phyloP scores from a whole-genome alignment of 805 yeast species.

The Jamesozyma jinghongensis region DNA sequence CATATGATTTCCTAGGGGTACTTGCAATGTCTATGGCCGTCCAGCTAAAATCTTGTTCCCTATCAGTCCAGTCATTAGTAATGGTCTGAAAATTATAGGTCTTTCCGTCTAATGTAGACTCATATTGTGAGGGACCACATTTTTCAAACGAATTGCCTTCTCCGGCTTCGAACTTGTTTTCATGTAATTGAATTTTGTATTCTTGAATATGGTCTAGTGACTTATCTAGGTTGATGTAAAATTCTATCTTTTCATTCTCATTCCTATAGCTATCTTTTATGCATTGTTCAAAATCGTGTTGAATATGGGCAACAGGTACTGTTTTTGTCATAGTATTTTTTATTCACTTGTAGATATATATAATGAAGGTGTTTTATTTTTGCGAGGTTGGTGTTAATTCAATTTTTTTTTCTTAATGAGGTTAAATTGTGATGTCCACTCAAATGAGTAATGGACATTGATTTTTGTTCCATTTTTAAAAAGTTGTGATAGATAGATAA shows the following conservation, averaged over 20 bases:
- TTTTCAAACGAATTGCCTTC: conserved; percentile 9
- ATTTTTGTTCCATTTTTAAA: too few species aligned
- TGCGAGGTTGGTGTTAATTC: too few species aligned
- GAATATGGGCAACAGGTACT: conserved; percentile 28
- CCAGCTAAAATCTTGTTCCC: conserved; percentile 9
- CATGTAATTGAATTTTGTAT: conserved; percentile 22
- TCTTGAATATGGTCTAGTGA: conserved; percentile 21
- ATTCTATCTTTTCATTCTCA: conserved; percentile 16
- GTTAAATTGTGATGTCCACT: too few species aligned
- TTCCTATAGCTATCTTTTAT: conserved; percentile 32
- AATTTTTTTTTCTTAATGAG: too few species aligned
- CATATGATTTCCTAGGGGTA: conserved; percentile 16
- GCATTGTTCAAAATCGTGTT: conserved; percentile 38
- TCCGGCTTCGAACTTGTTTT: conserved; percentile 12
- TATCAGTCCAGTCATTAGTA: conserved; percentile 1
- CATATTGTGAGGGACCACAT: conserved; percentile 5
- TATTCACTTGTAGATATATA: too few species aligned
- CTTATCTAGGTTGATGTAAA: conserved; percentile 33
- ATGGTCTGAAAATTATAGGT: conserved; percentile 9
- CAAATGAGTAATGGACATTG: too few species aligned
- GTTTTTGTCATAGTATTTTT: neutral
- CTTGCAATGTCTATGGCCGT: conserved; percentile 32
- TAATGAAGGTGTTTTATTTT: too few species aligned
- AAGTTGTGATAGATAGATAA: too few species aligned
- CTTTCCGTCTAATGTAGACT: conserved; percentile 9